Percentiles rank a stretch among this genome's conserved stretches.
Conservation (phyloP, 441 rosid species). For the Gossypium laxum region DNA sequence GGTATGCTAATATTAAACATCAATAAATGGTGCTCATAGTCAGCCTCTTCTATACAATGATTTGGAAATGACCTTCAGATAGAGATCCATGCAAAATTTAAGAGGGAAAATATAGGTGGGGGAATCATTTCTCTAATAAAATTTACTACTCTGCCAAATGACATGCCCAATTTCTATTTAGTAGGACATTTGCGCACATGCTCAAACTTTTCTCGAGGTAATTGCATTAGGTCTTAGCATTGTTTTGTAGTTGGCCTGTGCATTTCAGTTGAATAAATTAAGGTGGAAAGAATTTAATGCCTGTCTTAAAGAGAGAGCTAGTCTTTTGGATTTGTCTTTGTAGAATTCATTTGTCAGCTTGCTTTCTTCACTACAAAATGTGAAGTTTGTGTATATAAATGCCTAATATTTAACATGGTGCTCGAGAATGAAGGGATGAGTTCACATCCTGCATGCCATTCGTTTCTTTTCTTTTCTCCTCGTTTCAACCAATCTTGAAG, state of each 20-base stretch:
- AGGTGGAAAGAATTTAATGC: not conserved
- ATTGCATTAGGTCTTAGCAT: not conserved
- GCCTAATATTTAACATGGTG: not conserved
- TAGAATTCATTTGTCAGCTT: not conserved
- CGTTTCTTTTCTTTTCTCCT: not conserved
- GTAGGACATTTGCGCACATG: not conserved
- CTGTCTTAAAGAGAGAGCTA: not conserved
- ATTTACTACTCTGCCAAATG: not conserved
- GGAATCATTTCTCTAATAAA: not conserved
- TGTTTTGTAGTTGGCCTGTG: not conserved
- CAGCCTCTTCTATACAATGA: not conserved
- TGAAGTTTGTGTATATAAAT: not conserved
- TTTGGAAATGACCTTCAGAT: not conserved
- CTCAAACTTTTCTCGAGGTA: not conserved
- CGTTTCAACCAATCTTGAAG: not conserved
- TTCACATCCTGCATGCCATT: not conserved
- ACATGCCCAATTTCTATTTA: not conserved
- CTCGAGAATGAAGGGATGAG: not conserved
- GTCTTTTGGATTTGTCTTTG: not conserved
- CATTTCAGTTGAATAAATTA: not conserved
- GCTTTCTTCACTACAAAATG: not conserved
- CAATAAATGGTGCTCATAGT: not conserved
- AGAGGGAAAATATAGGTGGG: not conserved
- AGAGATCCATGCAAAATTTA: no score
- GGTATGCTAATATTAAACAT: slow-evolving; percentile 21